phyloP scores from a whole-genome alignment of 495 filamentous ascomycete genomes.

The Penicillium pulvis region DNA sequence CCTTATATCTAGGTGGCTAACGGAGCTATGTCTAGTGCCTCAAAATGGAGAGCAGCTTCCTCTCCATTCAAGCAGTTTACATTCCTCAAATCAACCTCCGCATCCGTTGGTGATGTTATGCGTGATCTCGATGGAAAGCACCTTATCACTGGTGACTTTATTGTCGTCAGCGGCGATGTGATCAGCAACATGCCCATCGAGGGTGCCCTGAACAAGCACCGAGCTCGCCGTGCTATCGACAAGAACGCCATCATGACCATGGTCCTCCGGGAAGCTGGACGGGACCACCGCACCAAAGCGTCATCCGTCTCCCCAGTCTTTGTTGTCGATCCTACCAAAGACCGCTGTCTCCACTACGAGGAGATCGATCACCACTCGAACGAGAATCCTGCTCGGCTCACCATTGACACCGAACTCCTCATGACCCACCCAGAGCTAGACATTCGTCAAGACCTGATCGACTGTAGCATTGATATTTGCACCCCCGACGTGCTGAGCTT shows the following conservation, averaged over 20 bases:
- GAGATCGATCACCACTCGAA: conserved; percentile 55
- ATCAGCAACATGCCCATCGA: conserved; percentile 88
- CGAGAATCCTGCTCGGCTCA: conserved; percentile 56
- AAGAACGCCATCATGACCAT: conserved; percentile 99
- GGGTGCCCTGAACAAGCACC: conserved; percentile 73
- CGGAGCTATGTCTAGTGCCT: conserved; percentile 43
- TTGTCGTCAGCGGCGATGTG: conserved; percentile 92
- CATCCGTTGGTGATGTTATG: conserved; percentile 93
- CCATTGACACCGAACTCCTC: conserved; percentile 74
- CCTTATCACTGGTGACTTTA: conserved; percentile 86
- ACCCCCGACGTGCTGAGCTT: conserved; percentile 91
- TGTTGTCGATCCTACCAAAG: conserved; percentile 76
- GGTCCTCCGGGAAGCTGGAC: conserved; percentile 79
- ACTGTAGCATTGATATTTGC: conserved; percentile 97
- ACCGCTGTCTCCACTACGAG: conserved; percentile 91
- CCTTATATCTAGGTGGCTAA: conserved; percentile 11
- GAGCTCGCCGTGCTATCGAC: conserved; percentile 76
- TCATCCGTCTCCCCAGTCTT: conserved; percentile 78
- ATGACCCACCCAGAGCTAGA: conserved; percentile 67
- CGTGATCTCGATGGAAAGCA: conserved; percentile 87
- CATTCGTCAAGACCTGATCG: conserved; percentile 83
- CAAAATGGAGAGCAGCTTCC: conserved; percentile 67
- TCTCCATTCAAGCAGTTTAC: conserved; percentile 86
- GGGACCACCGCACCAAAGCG: conserved; percentile 71
- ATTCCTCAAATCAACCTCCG: conserved; percentile 83